phyloP scores from a whole-genome alignment of 148 eudicot genomes.

The Diospyros kaki region DNA sequence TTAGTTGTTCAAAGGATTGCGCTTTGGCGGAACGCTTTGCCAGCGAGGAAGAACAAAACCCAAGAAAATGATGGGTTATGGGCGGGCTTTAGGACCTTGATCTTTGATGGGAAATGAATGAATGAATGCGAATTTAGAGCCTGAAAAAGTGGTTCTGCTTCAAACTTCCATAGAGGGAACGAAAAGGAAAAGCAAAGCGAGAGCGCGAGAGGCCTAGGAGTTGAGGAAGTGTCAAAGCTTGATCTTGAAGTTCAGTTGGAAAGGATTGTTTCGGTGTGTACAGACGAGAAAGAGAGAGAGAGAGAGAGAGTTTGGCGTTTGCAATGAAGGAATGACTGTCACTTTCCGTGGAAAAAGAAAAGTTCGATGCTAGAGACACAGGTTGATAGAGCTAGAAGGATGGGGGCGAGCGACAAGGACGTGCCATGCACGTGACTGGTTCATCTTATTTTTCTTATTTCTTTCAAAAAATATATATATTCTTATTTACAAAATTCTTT shows the following conservation, averaged over 20 bases:
- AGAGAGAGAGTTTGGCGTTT: conserved; percentile 1
- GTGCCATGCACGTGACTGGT: too few species aligned
- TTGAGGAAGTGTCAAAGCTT: conserved; percentile 15
- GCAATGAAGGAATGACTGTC: not conserved
- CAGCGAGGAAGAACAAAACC: conserved; percentile 19
- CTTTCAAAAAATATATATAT: too few species aligned
- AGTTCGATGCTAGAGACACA: conserved; percentile 2
- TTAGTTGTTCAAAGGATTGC: not conserved
- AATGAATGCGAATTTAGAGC: conserved; percentile 4
- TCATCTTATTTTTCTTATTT: too few species aligned
- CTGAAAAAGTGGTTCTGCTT: conserved; percentile 16
- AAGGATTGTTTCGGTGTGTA: conserved; percentile 8
- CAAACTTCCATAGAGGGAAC: conserved; percentile 31
- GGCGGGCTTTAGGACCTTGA: conserved; percentile 8
- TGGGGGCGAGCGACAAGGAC: not conserved
- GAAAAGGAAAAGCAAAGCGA: conserved; percentile 8
- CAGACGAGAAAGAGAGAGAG: not conserved
- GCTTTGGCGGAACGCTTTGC: not conserved
- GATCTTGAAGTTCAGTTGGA: conserved; percentile 27
- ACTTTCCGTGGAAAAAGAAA: conserved; percentile 31
- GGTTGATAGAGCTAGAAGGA: conserved; percentile 6
- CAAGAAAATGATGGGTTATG: not conserved
- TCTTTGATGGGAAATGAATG: not conserved
- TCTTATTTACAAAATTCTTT: too few species aligned
- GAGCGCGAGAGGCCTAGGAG: conserved; percentile 6